These are phyloP conservation scores for Candida sp. DNA, from an alignment of 1,139 yeast genomes.

Conservation along the genomic window DNA sequence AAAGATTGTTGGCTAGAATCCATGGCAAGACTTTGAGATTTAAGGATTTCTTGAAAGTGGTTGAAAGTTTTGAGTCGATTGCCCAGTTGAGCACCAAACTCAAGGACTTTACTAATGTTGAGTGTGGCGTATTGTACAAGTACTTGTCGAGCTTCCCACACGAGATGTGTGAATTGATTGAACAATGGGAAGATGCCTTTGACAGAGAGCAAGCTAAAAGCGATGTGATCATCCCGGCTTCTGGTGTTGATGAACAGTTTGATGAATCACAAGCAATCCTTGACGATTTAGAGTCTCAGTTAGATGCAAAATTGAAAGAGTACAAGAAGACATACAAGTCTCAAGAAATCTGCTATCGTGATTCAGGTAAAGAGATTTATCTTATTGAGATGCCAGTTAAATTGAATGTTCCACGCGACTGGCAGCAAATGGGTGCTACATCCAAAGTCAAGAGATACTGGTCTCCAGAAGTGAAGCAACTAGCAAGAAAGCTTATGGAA, in stretches of 20 bases:
- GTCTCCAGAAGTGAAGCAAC: conserved; percentile 84
- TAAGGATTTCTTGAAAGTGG: conserved; percentile 81
- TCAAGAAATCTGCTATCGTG: conserved; percentile 78
- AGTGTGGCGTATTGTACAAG: conserved; percentile 54
- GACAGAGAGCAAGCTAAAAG: conserved; percentile 72
- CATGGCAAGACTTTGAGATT: conserved; percentile 85
- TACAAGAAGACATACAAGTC: conserved; percentile 74
- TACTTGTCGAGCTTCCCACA: conserved; percentile 60
- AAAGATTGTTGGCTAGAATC: conserved; percentile 83
- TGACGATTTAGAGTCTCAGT: conserved; percentile 59
- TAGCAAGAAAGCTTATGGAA: conserved; percentile 83
- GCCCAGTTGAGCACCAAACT: conserved; percentile 49
- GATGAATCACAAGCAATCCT: conserved; percentile 72
- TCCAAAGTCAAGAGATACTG: conserved; percentile 89
- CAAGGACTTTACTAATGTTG: conserved; percentile 31
- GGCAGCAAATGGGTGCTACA: conserved; percentile 98
- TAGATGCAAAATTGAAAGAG: conserved; percentile 54
- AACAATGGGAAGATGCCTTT: conserved; percentile 84
- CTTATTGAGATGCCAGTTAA: conserved; percentile 87
- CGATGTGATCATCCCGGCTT: conserved; percentile 75
- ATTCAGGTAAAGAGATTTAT: conserved; percentile 92
- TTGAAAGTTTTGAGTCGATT: conserved; percentile 78
- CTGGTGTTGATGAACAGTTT: conserved; percentile 86
- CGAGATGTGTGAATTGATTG: conserved; percentile 51
- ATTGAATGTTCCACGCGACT: conserved; percentile 71